Conservation (phyloP, 2,329 filamentous ascomycete species). For the Cladosporium sp. region DNA sequence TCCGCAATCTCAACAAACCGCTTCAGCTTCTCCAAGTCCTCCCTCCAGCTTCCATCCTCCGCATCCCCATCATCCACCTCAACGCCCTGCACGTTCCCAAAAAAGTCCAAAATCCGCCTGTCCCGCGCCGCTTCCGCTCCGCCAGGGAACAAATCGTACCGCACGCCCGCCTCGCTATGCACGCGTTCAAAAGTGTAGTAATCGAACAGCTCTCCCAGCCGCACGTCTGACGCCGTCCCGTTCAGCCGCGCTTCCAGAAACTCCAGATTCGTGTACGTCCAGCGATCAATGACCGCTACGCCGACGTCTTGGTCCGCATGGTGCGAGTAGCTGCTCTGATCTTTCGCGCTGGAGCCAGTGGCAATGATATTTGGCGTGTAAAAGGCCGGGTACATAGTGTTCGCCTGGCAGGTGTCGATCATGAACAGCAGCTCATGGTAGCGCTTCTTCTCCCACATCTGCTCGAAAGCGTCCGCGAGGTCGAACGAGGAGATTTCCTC, state of each 20-base stretch:
- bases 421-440: slow-evolving; percentile 99
- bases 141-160: slow-evolving; percentile 91
- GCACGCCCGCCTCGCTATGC: slow-evolving; percentile 81
- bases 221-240: slow-evolving; percentile 80
- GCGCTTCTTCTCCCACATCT: slow-evolving; percentile 99
- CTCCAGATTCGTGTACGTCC: slow-evolving; percentile 97
- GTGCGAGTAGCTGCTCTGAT: slow-evolving; percentile 94
- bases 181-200: slow-evolving; percentile 94
- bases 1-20: slow-evolving; percentile 44
- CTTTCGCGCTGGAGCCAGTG: slow-evolving; percentile 90
- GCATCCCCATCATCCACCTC: slow-evolving; percentile 63
- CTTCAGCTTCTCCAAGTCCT: slow-evolving; percentile 71
- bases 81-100: slow-evolving; percentile 95
- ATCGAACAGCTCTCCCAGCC: slow-evolving; percentile 89
- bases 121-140: slow-evolving; percentile 71
- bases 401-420: slow-evolving; percentile 99
- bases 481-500: slow-evolving; percentile 97
- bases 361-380: slow-evolving; percentile 98
- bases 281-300: slow-evolving; percentile 95
- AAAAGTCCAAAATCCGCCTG: slow-evolving; percentile 89
- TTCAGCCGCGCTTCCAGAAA: slow-evolving; percentile 88
- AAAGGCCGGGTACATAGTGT: slow-evolving; percentile 98
- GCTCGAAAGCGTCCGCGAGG: slow-evolving; percentile 91
- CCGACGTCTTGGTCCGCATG: slow-evolving; percentile 97
- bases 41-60: slow-evolving; percentile 44